A percentile compares a stretch with the other conserved stretches of the same genome.
Conservation (phyloP, 1,284 basidiomycete genomes). For the Cutaneotrichosporon mucoides region DNA sequence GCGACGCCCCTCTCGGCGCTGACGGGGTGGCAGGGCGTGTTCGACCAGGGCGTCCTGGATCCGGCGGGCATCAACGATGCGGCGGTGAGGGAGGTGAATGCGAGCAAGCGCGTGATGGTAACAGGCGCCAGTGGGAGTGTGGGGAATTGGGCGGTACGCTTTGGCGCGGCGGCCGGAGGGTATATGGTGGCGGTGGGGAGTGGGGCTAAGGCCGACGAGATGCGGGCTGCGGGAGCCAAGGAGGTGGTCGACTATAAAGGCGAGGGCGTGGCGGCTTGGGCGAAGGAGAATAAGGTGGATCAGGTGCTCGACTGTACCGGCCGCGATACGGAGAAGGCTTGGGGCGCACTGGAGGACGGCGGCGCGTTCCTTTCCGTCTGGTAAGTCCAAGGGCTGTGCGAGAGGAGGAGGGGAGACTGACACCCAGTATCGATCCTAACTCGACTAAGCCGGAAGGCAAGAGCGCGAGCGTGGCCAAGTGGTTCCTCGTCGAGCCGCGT, state of each 20-base stretch:
- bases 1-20: conserved; percentile 14
- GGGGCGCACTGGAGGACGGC: conserved; percentile 10
- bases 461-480: conserved; percentile 2
- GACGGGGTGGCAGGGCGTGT: conserved; percentile 17
- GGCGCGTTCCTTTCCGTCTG: conserved; percentile 10
- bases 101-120: conserved; percentile 6
- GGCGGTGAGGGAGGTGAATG: not conserved
- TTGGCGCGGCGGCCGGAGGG: conserved; percentile 7
- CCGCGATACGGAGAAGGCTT: conserved; percentile 1
- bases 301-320: conserved; percentile 15
- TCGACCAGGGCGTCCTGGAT: conserved; percentile 12
- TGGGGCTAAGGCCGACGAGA: not conserved
- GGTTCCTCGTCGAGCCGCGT: conserved; percentile 19
- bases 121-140: conserved; percentile 10
- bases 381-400: too few species aligned
- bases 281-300: conserved; percentile 1
- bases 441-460: conserved; percentile 6
- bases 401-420: too few species aligned
- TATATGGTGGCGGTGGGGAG: not conserved
- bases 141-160: conserved; percentile 10
- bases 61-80: not conserved
- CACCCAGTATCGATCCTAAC: conserved; percentile 7
- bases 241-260: conserved; percentile 10
- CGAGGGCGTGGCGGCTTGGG: not conserved
- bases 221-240: conserved; percentile 2